phyloP scores from a whole-genome alignment of 2,329 filamentous ascomycete genomes.

The Talaromyces sp. region DNA sequence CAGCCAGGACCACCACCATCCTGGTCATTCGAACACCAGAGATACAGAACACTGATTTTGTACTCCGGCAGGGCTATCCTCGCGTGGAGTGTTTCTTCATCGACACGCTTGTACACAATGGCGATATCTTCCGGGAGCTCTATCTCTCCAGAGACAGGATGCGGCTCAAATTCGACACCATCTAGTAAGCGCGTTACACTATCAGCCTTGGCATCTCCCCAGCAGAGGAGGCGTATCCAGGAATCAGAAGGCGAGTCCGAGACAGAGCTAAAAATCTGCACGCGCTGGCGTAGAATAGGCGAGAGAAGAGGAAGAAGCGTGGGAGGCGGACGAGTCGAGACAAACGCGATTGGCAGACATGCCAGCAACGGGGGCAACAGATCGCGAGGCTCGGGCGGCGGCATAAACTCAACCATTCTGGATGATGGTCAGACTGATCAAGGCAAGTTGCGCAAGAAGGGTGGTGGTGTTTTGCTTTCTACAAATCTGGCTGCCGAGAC shows the following conservation, averaged over 20 bases:
- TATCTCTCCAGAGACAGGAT: constrained; percentile 61
- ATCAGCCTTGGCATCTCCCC: constrained; percentile 50
- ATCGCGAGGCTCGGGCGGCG: constrained; percentile 49
- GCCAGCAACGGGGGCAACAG: constrained; percentile 60
- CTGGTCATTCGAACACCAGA: constrained; percentile 57
- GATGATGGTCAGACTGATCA: not conserved
- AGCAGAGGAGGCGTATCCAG: constrained; percentile 57
- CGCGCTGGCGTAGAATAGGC: constrained; percentile 58
- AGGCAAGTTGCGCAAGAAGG: not conserved
- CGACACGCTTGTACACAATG: constrained; percentile 53
- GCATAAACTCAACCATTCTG: constrained; percentile 51
- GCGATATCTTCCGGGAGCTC: constrained; percentile 54
- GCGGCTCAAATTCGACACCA: constrained; percentile 54
- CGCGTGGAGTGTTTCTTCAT: constrained; percentile 57
- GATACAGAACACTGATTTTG: constrained; percentile 50
- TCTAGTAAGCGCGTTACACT: constrained; percentile 50
- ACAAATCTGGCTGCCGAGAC: not conserved
- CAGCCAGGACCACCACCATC: constrained; percentile 48
- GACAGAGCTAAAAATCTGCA: constrained; percentile 50
- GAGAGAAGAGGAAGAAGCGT: constrained; percentile 57
- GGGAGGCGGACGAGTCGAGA: constrained; percentile 55
- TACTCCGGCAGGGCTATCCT: constrained; percentile 51
- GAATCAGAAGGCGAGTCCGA: constrained; percentile 40
- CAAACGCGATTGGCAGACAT: constrained; percentile 57
- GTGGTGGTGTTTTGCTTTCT: not conserved